These are phyloP conservation scores for Debaryomyces singareniensis DNA, from an alignment of 1,139 yeast genomes.

Conservation along the genomic window DNA sequence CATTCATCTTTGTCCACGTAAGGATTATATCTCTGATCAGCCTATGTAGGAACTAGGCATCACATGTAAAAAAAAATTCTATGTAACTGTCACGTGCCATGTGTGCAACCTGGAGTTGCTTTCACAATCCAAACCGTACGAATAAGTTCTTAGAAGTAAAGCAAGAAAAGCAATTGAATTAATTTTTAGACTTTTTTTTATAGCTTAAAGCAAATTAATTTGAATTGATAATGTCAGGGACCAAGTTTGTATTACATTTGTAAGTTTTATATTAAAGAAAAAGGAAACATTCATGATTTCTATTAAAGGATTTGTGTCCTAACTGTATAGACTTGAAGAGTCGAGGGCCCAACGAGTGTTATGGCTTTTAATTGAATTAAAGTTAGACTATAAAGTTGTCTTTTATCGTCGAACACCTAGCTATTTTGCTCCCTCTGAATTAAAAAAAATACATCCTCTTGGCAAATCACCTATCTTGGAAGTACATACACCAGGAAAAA, in stretches of 20 bases:
- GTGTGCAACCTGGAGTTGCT: too few relatives aligned
- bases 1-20: not conserved
- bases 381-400: slow-evolving; percentile 29
- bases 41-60: too few relatives aligned
- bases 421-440: slow-evolving; percentile 31
- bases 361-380: slow-evolving; percentile 34
- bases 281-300: too few relatives aligned
- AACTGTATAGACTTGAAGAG: slow-evolving; percentile 23
- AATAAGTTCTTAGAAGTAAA: too few relatives aligned
- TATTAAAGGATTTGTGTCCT: too few relatives aligned
- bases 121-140: too few relatives aligned
- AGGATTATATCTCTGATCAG: too few relatives aligned
- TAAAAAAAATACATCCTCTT: slow-evolving; percentile 29
- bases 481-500: slow-evolving; percentile 17
- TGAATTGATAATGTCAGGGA: too few relatives aligned
- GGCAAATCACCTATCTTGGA: slow-evolving; percentile 40
- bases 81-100: slow-evolving; percentile 1
- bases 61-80: not conserved
- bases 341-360: slow-evolving; percentile 35
- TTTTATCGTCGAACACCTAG: slow-evolving; percentile 20
- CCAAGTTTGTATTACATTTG: slow-evolving; percentile 5
- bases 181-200: too few relatives aligned
- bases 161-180: too few relatives aligned
- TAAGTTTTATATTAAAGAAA: too few relatives aligned
- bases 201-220: too few relatives aligned